These are phyloP conservation scores for Entomortierella lignicola DNA, from an alignment of 192 early-diverging fungal genomes.

Conservation along the genomic window DNA sequence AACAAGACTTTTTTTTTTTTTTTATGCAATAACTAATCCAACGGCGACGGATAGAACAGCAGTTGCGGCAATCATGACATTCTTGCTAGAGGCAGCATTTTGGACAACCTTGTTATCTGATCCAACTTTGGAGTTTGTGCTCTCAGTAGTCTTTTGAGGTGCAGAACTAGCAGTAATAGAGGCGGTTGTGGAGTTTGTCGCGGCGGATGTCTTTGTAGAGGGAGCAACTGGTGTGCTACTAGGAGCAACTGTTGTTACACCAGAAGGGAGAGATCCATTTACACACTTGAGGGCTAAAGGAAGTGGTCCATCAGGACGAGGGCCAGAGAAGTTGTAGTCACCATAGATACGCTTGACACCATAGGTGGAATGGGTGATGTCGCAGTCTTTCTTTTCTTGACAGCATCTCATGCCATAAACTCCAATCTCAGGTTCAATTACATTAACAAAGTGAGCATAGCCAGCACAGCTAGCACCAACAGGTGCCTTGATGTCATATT, in stretches of 20 bases:
- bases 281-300: constrained; percentile 46
- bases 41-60: constrained; percentile 23
- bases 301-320: constrained; percentile 41
- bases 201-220: constrained; percentile 1
- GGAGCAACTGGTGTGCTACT: background rate
- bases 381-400: constrained; percentile 28
- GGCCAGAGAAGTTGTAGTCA: constrained; percentile 33
- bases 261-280: constrained; percentile 35
- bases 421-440: constrained; percentile 55
- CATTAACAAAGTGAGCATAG: constrained; percentile 56
- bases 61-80: constrained; percentile 27
- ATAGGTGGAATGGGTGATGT: constrained; percentile 27
- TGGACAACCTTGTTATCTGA: constrained; percentile 17
- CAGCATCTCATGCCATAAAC: constrained; percentile 64
- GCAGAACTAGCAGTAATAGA: background rate
- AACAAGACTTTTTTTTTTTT: background rate
- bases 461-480: constrained; percentile 57
- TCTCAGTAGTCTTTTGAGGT: constrained; percentile 1
- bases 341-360: constrained; percentile 40
- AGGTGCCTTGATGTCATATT: constrained; percentile 50
- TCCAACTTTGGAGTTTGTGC: background rate
- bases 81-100: constrained; percentile 21
- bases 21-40: constrained; percentile 26
- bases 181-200: background rate
- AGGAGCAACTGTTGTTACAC: constrained; percentile 2